Base-by-base conservation (phyloP, 495 filamentous ascomycete species). In the Lasiosphaeria hispida region DNA sequence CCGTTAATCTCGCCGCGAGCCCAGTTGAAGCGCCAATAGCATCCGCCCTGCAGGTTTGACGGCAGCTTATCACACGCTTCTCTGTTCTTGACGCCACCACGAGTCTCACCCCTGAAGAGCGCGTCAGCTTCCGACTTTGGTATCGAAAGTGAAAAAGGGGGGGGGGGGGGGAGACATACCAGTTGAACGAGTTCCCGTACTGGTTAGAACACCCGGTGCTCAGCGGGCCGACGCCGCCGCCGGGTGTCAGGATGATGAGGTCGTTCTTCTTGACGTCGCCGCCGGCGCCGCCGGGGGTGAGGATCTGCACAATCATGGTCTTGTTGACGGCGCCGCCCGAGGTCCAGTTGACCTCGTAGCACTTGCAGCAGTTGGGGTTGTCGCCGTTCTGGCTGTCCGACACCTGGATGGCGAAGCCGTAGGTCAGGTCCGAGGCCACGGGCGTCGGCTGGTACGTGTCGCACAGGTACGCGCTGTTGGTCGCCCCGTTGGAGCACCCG, bases 1-100 rank as follows among this genome's bases (percentile, higher is more conserved):
- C 59, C 60, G 23, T 59, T 61, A n/a, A 68, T 49, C 37, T 55
- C 57, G 35, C 65, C 65, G 11, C 55, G 14, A 1, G 60, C 63
- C 76, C 77, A 83, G 62, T 81, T 78, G 61, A 80, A 83, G 53
- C 79, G 72, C 72, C 77, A 83, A 39, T 74, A 72, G 65, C 80
- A 83, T 7, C 80, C 80, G 5, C 67, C 62, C 63, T 75, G 72
- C n/a, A 83, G 62, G 48, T 72, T 74, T 34, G 63, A 58, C n/a
- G 79, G 79, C 53, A 83, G 73, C 4, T 50, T 48, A 41, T 74
- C 68, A 61, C 80, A 83, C 5, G 68, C 67, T n/a, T 73, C 66
- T 37, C 75, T 63, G 38, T 58, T 72, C 4, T 64, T 64, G 58
- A 79, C 69, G 52, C 80, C 80, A 35, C 79, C 80, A 60, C 77